Evolutionary conservation across 2,329 filamentous ascomycete species (phyloP).

Genomic region (Hymenoscyphus repandus): DNA sequence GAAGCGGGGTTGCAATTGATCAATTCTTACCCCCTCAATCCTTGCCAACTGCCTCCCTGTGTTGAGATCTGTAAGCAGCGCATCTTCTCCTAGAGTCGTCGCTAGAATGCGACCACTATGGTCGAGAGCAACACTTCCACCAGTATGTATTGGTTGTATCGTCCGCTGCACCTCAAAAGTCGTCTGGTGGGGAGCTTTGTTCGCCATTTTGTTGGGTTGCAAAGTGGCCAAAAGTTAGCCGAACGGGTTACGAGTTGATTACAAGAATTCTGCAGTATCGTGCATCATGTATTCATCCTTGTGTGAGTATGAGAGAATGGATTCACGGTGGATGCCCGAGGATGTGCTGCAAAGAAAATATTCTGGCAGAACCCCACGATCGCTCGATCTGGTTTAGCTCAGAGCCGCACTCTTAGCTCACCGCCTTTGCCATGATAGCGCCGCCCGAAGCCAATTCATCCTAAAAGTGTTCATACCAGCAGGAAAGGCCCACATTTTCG

Average conservation of each 20-base stretch:
- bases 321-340: background rate
- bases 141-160: conserved; percentile 90
- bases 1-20: conserved; percentile 3
- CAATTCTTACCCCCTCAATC: conserved; percentile 70
- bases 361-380: conserved; percentile 4
- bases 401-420: background rate
- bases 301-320: background rate
- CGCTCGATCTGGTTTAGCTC: background rate
- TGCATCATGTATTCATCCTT: no score
- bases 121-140: conserved; percentile 80
- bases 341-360: background rate
- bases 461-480: no score
- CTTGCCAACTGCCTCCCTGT: conserved; percentile 77
- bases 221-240: background rate
- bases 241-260: no score
- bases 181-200: conserved; percentile 65
- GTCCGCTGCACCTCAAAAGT: conserved; percentile 82
- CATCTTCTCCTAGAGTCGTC: conserved; percentile 88
- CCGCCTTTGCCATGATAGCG: background rate
- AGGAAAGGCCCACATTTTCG: no score
- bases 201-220: conserved; percentile 45
- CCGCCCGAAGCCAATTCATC: no score
- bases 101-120: conserved; percentile 76
- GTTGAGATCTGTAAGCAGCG: conserved; percentile 75
- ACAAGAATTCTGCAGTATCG: no score